These are phyloP conservation scores for Cryptococcus amylolentus DNA, from an alignment of 1,284 basidiomycete genomes.

Conservation along the genomic window DNA sequence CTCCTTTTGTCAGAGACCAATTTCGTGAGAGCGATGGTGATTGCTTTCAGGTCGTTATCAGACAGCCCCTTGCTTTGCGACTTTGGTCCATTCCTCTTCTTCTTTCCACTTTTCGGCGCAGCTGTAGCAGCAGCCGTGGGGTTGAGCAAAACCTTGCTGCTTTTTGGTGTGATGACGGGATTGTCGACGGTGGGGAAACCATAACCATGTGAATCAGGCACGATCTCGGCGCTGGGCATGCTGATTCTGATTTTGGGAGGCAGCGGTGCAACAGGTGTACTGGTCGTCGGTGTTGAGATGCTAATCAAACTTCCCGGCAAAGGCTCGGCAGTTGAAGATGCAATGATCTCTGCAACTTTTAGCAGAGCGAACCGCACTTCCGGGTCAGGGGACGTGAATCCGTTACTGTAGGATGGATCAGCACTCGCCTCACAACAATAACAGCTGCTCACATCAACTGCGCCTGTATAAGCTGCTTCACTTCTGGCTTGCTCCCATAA, in stretches of 20 bases:
- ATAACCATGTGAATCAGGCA: constrained; percentile 18
- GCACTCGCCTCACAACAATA: background rate
- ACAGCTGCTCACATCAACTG: constrained; percentile 26
- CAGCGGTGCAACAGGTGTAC: constrained; percentile 55
- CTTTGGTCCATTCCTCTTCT: constrained; percentile 58
- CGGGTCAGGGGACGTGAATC: constrained; percentile 61
- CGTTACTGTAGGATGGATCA: constrained; percentile 15
- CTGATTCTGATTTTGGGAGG: constrained; percentile 45
- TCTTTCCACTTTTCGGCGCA: constrained; percentile 19
- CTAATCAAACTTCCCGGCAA: constrained; percentile 83
- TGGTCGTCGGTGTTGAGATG: constrained; percentile 67
- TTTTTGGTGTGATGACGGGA: constrained; percentile 39
- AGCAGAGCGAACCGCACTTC: constrained; percentile 87
- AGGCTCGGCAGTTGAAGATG: constrained; percentile 74
- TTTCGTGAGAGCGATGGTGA: constrained; percentile 77
- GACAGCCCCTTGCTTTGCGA: constrained; percentile 79
- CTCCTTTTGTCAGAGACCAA: constrained; percentile 50
- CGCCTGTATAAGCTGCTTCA: constrained; percentile 56
- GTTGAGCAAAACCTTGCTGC: constrained; percentile 48
- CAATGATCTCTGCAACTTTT: constrained; percentile 86
- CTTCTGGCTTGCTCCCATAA: constrained; percentile 67
- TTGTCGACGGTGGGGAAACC: constrained; percentile 22
- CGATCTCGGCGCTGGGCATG: constrained; percentile 17
- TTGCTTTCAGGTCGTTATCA: constrained; percentile 72
- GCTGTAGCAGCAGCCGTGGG: constrained; percentile 2